Evolutionary conservation across 2,329 filamentous ascomycete genomes (phyloP), one percentile per base, ranked within the genome.

Genomic region (Diaporthe vexans): DNA sequence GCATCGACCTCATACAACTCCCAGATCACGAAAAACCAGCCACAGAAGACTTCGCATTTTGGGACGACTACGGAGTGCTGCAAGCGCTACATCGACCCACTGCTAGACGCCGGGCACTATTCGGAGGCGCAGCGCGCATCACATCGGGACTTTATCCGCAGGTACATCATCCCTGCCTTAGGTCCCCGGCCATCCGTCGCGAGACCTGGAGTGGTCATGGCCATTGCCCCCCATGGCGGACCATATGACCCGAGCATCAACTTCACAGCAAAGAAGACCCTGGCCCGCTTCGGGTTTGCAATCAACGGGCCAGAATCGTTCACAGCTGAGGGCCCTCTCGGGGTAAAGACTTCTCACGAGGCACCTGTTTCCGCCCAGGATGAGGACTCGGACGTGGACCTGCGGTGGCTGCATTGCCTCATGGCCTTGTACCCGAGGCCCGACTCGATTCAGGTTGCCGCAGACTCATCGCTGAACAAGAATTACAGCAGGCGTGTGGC

Each of bases 401-500:
- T 57, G 17, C 54, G 29, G 9, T 57, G 54, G 54, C 9, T 57
- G 13, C 26, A 57, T 17, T 57, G 54, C 5, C 54, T 57, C 13
- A 35, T 57, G 54, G 19, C 9, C 19, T 13, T 58, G 10, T 58
- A 58, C 19, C 56, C 56, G 1, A 58, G 56, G 19, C 33, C 56
- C 9, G 3, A 15, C 5, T 9, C 29, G 0, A 59, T 59, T 24
- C 17, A 17, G 8, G 33, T 40, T 9, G 33, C 57, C 2, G 21
- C 57, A 4, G 57, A 59, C 2, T 24, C 56, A 0, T 17, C 21
- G 10, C n/a, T 37, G 11, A 40, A 59, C 57, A 59, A 59, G 57
- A 40, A 59, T 17, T 59, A 59, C 57, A 40, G 57, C 57, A 59
- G 57, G n/a, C 35, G 57, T 21, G 57, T 59, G 21, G 57, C 35